Conservation (phyloP, 495 filamentous ascomycete genomes). For the Aspergillus steynii region DNA sequence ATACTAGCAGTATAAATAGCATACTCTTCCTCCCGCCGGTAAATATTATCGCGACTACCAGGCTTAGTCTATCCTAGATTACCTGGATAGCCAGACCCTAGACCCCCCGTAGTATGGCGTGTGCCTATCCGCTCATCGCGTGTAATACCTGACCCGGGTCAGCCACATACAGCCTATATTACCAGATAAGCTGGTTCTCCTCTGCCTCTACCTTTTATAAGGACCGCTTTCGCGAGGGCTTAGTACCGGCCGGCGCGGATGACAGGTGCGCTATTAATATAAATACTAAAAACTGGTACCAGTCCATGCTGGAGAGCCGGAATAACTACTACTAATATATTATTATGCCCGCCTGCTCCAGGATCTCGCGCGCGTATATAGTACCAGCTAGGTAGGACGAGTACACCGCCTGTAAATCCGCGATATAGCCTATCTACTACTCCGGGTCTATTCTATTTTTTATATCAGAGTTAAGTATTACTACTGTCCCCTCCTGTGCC, state of each 20-base stretch:
- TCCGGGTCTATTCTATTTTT: background rate
- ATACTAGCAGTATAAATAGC: conserved; percentile 26
- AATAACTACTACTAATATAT: conserved; percentile 12
- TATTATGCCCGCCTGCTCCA: conserved; percentile 14
- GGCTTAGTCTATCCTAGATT: background rate
- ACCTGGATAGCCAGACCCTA: background rate
- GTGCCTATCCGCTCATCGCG: too few relatives aligned
- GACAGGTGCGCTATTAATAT: too few relatives aligned
- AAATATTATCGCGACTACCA: conserved; percentile 13
- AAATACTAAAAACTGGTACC: conserved; percentile 10
- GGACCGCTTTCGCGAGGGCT: background rate
- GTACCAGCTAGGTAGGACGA: conserved; percentile 17
- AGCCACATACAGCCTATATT: background rate
- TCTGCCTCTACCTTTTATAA: background rate
- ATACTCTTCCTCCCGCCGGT: conserved; percentile 24
- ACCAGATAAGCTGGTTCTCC: background rate
- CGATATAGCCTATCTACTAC: conserved; percentile 10
- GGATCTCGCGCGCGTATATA: conserved; percentile 19
- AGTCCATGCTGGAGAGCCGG: conserved; percentile 12
- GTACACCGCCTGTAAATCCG: conserved; percentile 14
- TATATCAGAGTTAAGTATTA: background rate
- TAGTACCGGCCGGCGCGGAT: too few relatives aligned
- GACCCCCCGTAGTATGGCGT: background rate
- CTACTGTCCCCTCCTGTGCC: background rate
- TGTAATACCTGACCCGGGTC: too few relatives aligned